Conservation (phyloP, 2,329 filamentous ascomycete species). For the Pseudogymnoascus sp. region DNA sequence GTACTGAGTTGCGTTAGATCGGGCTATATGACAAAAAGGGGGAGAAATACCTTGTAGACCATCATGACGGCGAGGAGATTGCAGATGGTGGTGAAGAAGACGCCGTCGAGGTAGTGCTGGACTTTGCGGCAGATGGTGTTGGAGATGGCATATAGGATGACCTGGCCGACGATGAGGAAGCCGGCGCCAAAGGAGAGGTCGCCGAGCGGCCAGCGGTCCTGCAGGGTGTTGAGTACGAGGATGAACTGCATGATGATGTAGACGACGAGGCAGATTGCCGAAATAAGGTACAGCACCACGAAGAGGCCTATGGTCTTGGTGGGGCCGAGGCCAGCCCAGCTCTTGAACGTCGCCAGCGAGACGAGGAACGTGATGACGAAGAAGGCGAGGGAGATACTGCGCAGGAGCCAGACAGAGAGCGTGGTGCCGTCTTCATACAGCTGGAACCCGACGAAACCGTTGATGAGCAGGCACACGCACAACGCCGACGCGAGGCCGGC, state of each 20-base stretch:
- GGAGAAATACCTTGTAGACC: conserved; percentile 78
- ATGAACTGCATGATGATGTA: conserved; percentile 85
- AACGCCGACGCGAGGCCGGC: conserved; percentile 78
- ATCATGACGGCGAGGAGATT: conserved; percentile 97
- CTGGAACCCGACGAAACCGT: conserved; percentile 97
- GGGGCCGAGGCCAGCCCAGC: conserved; percentile 77
- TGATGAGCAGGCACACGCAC: conserved; percentile 84
- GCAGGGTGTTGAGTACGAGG: conserved; percentile 79
- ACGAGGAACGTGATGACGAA: conserved; percentile 84
- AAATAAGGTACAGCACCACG: conserved; percentile 84
- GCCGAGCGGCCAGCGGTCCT: conserved; percentile 91
- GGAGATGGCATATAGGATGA: conserved; percentile 86
- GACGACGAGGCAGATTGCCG: conserved; percentile 75
- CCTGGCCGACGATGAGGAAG: conserved; percentile 87
- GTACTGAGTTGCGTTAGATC: conserved; percentile 52
- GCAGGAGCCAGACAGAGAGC: conserved; percentile 86
- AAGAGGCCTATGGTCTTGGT: conserved; percentile 85
- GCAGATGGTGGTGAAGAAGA: conserved; percentile 90
- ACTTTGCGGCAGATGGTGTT: conserved; percentile 73
- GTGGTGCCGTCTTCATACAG: conserved; percentile 95
- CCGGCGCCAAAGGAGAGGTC: conserved; percentile 85
- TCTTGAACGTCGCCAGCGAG: conserved; percentile 85
- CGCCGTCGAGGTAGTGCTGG: conserved; percentile 86
- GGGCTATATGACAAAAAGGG: conserved; percentile 19
- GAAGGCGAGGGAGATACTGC: conserved; percentile 68